Base-by-base conservation (phyloP, 345 rosid species). In the Excoecaria cochinchinensis region DNA sequence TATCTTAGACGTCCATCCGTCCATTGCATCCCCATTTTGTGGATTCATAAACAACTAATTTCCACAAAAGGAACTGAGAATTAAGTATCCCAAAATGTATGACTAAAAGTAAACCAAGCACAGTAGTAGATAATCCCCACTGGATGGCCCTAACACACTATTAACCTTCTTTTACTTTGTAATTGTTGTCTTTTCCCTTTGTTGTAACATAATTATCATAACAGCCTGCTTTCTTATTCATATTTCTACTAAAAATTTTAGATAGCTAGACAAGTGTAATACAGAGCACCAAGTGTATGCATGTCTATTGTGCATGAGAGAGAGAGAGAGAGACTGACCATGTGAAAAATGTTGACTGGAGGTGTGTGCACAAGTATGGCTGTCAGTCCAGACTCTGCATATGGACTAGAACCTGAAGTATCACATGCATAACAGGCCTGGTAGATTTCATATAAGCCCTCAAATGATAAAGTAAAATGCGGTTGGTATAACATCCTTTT, bases 341-440 rank as follows among this genome's bases (percentile, higher is more conserved):
- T 73, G 82, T 66, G 62, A 22, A 89, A 78, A 64, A 95, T 85
- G 72, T 85, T 90, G 79, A 80, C 31, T 5, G 94, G 86, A 61
- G 99, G 98, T 50, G 83, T 75, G 81, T 89, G 86, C 94, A 86
- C 86, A 71, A 95, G 85, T 76, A 93, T 78, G 71, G 88, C 79
- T 79, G 82, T 76, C 59, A 95, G 93, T 53, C 87, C 97, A 80
- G 76, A 76, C 79, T 86, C 90, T 44, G 88, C 87, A 82, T 61
- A 84, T 77, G 62, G 76, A 75, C 73, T 70, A 14, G 77, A 72
- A 76, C 67, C 78, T 72, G 81, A 78, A 78, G 76, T 63, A 75
- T 70, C 74, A 22, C 55, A 66, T 69, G 67, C 74, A 80, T 79
- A 67, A 76, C 81, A 81, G 24, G 85, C 84, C 81, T 84, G 90